Conservation (phyloP, 768 basidiomycete genomes). For the Lactifluus hygrophoroides region DNA sequence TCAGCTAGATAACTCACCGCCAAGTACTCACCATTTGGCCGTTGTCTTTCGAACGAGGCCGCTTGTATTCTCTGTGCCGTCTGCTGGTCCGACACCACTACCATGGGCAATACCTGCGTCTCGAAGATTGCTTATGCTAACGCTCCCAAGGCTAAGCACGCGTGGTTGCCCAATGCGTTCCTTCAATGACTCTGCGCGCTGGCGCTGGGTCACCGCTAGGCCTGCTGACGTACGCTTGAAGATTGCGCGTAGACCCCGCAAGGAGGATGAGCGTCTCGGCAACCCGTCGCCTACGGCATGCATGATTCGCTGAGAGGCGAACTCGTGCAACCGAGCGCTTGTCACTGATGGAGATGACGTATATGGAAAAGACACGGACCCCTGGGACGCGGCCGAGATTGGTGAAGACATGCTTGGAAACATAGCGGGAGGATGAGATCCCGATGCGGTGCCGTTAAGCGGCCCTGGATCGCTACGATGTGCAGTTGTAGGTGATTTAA, state of each 20-base stretch:
- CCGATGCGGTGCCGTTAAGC: not conserved
- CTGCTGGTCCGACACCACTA: not conserved
- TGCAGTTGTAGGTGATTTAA: not conserved
- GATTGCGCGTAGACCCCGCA: slow-evolving; percentile 9
- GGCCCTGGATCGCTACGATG: not conserved
- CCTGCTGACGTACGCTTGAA: slow-evolving; percentile 15
- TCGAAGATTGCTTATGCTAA: slow-evolving; percentile 6
- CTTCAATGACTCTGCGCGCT: slow-evolving; percentile 13
- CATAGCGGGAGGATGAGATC: not conserved
- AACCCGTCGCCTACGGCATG: not conserved
- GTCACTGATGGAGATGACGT: not conserved
- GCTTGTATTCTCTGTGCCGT: not conserved
- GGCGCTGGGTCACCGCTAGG: not conserved
- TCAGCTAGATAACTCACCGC: not conserved
- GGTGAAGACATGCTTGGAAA: not conserved
- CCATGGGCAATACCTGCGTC: not conserved
- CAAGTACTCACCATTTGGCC: not conserved
- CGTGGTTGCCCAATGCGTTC: slow-evolving; percentile 9
- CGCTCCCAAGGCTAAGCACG: slow-evolving; percentile 8
- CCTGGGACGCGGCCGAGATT: not conserved
- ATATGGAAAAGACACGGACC: not conserved
- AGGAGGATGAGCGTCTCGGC: slow-evolving; percentile 2
- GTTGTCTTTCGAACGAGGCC: not conserved
- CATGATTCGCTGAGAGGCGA: not conserved
- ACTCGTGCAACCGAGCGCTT: not conserved